A percentile compares a stretch with the other conserved stretches of the same genome.
These are phyloP conservation scores for Globisporangium cederbergense DNA, from an alignment of 352 stramenopile genomes.

Conservation along the genomic window DNA sequence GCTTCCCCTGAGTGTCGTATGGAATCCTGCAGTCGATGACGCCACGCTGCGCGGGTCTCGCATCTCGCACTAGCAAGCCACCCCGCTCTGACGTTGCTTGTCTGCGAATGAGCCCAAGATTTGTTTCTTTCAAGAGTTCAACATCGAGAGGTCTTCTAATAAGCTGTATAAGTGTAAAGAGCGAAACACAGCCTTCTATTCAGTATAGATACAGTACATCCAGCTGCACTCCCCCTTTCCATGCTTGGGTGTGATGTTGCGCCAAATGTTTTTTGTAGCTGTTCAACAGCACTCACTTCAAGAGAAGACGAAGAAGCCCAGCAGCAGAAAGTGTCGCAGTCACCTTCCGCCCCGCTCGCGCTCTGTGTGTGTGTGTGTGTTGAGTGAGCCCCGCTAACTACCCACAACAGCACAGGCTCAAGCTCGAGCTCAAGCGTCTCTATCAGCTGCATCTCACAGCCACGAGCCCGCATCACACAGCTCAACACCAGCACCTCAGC, in stretches of 20 bases:
- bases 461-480: neutral
- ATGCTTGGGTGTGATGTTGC: neutral
- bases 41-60: too few relatives aligned
- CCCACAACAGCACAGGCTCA: neutral
- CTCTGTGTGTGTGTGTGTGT: neutral
- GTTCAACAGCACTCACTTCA: neutral
- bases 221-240: slow-evolving; percentile 1
- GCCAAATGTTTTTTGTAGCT: neutral
- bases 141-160: neutral
- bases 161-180: neutral
- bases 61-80: too few relatives aligned
- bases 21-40: too few relatives aligned
- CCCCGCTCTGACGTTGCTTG: too few relatives aligned
- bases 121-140: neutral
- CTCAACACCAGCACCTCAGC: neutral
- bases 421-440: neutral
- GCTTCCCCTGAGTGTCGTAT: too few relatives aligned
- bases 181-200: neutral
- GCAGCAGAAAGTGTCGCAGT: neutral
- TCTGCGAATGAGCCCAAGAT: too few relatives aligned
- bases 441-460: neutral
- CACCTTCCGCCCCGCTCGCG: neutral
- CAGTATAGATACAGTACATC: neutral
- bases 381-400: neutral
- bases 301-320: slow-evolving; percentile 1